Evolutionary conservation across 106 monocot genomes (phyloP).

Genomic region (Dioscorea alata): DNA sequence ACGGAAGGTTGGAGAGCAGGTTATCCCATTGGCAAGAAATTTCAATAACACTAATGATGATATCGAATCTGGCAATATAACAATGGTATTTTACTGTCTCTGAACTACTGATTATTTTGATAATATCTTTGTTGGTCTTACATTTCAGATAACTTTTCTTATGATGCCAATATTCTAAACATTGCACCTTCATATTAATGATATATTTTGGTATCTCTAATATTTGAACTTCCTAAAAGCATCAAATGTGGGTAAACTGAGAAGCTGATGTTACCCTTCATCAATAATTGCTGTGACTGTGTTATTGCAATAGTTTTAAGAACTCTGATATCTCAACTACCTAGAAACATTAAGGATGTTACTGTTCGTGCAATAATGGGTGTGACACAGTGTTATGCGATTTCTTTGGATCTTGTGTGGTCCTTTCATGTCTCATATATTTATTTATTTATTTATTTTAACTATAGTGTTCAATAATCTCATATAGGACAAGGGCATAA

Average conservation of each 20-base stretch:
- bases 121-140: not conserved
- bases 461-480: not conserved
- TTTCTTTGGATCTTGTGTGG: too few relatives aligned
- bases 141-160: not conserved
- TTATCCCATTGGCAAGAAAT: slow-evolving; percentile 90
- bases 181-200: not conserved
- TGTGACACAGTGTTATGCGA: too few relatives aligned
- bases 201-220: not conserved
- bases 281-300: too few relatives aligned
- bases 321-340: too few relatives aligned
- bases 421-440: not conserved
- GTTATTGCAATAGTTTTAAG: too few relatives aligned
- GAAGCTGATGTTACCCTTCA: too few relatives aligned
- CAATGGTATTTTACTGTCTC: slow-evolving; percentile 27
- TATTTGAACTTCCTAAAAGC: too few relatives aligned
- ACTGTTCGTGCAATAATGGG: too few relatives aligned
- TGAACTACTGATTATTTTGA: too few relatives aligned
- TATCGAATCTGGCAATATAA: slow-evolving; percentile 49
- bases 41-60: slow-evolving; percentile 58
- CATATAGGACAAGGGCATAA: slow-evolving; percentile 41
- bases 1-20: slow-evolving; percentile 89
- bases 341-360: too few relatives aligned
- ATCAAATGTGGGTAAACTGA: too few relatives aligned
- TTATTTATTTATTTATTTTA: not conserved
- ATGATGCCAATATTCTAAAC: not conserved